Percentiles rank a stretch among this genome's conserved stretches.
Evolutionary conservation across 805 yeast genomes (phyloP).

Genomic region (Scheffersomyces stipitis): DNA sequence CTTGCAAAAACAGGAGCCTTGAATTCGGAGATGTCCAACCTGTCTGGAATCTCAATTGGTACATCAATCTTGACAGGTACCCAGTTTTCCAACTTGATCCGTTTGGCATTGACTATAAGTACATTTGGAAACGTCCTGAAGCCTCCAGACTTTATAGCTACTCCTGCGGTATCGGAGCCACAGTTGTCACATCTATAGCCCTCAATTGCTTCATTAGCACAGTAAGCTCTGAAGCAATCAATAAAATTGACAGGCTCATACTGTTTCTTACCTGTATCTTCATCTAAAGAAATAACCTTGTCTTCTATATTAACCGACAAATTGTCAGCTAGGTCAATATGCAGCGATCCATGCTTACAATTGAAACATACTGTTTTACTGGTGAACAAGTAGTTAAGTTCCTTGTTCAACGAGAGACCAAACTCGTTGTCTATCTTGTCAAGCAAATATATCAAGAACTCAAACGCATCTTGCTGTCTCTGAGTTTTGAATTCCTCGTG

Average conservation of each 20-base stretch:
- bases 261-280: slow-evolving; percentile 42
- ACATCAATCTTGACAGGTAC: slow-evolving; percentile 79
- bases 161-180: slow-evolving; percentile 24
- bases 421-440: slow-evolving; percentile 58
- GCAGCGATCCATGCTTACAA: slow-evolving; percentile 63
- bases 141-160: slow-evolving; percentile 41
- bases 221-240: slow-evolving; percentile 47
- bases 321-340: slow-evolving; percentile 57
- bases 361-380: slow-evolving; percentile 57
- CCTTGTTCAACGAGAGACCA: slow-evolving; percentile 46
- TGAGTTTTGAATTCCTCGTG: slow-evolving; percentile 83
- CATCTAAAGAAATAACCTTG: slow-evolving; percentile 35
- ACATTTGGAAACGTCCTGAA: slow-evolving; percentile 69
- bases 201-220: slow-evolving; percentile 56
- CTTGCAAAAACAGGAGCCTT: slow-evolving; percentile 41
- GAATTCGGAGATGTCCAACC: slow-evolving; percentile 45
- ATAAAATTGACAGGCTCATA: slow-evolving; percentile 52
- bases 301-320: slow-evolving; percentile 60
- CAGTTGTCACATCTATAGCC: slow-evolving; percentile 62
- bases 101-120: slow-evolving; percentile 68
- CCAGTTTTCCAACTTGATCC: slow-evolving; percentile 88
- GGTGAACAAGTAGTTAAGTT: slow-evolving; percentile 64
- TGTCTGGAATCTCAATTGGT: slow-evolving; percentile 56
- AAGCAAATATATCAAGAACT: slow-evolving; percentile 69
- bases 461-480: slow-evolving; percentile 95